phyloP scores from a whole-genome alignment of 2,329 filamentous ascomycete species.

The Scedosporium minutisporum region DNA sequence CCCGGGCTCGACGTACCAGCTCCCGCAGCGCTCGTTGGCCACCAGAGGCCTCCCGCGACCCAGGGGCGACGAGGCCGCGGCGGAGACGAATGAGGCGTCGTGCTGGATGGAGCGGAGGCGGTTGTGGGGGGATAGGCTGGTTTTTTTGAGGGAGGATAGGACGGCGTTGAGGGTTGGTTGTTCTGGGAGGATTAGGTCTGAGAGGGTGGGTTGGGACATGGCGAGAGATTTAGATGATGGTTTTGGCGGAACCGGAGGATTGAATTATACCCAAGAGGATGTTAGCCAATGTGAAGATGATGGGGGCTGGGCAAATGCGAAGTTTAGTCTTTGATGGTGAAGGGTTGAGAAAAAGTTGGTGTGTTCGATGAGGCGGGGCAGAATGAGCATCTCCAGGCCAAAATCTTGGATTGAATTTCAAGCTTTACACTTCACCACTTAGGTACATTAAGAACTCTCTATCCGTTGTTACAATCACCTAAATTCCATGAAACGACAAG shows the following conservation, averaged over 20 bases:
- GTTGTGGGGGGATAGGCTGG: slow-evolving; percentile 67
- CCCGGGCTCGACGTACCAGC: slow-evolving; percentile 74
- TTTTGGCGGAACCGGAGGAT: not conserved
- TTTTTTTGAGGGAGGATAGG: slow-evolving; percentile 61
- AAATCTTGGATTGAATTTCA: too few relatives aligned
- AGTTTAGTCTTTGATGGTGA: too few relatives aligned
- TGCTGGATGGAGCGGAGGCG: slow-evolving; percentile 67
- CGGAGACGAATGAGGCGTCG: slow-evolving; percentile 66
- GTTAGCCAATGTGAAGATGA: too few relatives aligned
- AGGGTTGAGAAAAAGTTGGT: too few relatives aligned
- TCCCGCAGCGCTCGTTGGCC: slow-evolving; percentile 90
- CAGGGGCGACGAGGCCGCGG: slow-evolving; percentile 42
- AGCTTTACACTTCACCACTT: too few relatives aligned
- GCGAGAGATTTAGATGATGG: slow-evolving; percentile 6
- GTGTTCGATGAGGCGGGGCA: too few relatives aligned
- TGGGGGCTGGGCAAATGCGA: too few relatives aligned
- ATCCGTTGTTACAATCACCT: too few relatives aligned
- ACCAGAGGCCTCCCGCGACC: slow-evolving; percentile 54
- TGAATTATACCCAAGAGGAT: not conserved
- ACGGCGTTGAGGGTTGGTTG: slow-evolving; percentile 59
- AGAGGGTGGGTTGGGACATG: slow-evolving; percentile 13
- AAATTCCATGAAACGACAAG: too few relatives aligned
- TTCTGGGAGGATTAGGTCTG: slow-evolving; percentile 39
- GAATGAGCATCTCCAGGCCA: too few relatives aligned
- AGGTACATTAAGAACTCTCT: too few relatives aligned